These are phyloP conservation scores for Scheffersomyces lignicola DNA, from an alignment of 1,139 yeast species.

Conservation along the genomic window DNA sequence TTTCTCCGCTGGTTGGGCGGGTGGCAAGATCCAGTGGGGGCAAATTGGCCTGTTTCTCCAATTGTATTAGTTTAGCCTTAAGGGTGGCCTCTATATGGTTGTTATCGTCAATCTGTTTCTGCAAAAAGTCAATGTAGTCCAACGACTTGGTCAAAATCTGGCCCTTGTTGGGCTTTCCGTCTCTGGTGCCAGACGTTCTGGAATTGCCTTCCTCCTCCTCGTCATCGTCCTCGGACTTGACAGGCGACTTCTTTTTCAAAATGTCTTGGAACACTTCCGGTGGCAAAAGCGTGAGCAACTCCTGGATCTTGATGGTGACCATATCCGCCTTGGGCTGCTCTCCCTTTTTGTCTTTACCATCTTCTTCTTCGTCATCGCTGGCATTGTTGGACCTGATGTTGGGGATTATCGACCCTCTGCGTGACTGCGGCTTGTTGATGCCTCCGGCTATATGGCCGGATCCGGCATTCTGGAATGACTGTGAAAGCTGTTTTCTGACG, in stretches of 20 bases:
- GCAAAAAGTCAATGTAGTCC: constrained; percentile 75
- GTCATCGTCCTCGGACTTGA: constrained; percentile 12
- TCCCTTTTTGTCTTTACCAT: constrained; percentile 40
- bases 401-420: constrained; percentile 34
- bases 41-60: constrained; percentile 41
- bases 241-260: constrained; percentile 5
- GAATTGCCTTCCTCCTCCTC: constrained; percentile 32
- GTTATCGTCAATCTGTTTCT: constrained; percentile 71
- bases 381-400: constrained; percentile 26
- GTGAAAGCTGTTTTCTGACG: constrained; percentile 43
- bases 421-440: constrained; percentile 40
- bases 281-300: constrained; percentile 71
- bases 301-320: constrained; percentile 87
- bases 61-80: constrained; percentile 56
- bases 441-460: constrained; percentile 22
- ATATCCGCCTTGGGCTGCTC: constrained; percentile 80
- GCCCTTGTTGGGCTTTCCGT: constrained; percentile 92
- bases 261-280: constrained; percentile 47
- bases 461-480: constrained; percentile 31
- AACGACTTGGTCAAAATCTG: constrained; percentile 83
- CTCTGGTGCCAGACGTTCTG: constrained; percentile 68
- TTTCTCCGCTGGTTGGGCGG: constrained; percentile 77
- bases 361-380: constrained; percentile 31
- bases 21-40: constrained; percentile 34
- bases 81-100: constrained; percentile 79